Evolutionary conservation across 2,329 filamentous ascomycete species (phyloP).

Genomic region (Colletotrichum coccodes): DNA sequence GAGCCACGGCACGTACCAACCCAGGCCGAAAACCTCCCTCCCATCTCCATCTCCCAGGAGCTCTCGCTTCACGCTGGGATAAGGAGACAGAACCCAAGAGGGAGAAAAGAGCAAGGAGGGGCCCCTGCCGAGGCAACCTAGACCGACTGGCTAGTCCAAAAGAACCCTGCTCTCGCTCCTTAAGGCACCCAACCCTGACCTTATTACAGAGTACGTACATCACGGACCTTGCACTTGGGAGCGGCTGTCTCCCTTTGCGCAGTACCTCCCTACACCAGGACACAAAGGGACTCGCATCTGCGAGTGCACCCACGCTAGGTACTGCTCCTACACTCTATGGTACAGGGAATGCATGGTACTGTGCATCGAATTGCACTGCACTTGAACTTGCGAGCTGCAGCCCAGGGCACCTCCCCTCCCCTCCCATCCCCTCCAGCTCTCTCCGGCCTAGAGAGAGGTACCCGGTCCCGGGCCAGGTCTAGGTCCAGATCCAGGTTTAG

Average conservation of each 20-base stretch:
- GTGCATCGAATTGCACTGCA: neutral
- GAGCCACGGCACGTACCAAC: conserved; percentile 6
- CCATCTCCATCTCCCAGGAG: neutral
- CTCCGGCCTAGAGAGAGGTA: neutral
- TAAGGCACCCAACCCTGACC: neutral
- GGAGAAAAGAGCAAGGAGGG: neutral
- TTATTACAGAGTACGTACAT: conserved; percentile 5
- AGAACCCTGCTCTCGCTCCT: neutral
- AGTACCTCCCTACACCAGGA: neutral
- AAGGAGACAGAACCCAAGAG: conserved; percentile 13
- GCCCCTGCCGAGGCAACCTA: conserved; percentile 5
- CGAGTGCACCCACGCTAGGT: conserved; percentile 19
- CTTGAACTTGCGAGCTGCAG: neutral
- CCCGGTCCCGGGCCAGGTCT: neutral
- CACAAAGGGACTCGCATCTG: neutral
- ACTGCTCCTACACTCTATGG: conserved; percentile 13
- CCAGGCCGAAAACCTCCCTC: neutral
- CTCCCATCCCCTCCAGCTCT: neutral
- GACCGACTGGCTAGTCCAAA: neutral
- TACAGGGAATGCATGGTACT: neutral
- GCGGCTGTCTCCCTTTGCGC: neutral
- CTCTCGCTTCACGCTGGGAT: neutral
- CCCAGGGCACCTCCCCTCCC: neutral
- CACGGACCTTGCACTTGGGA: neutral
- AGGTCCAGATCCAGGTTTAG: neutral